These are phyloP conservation scores for Aureobasidium sp. DNA, from an alignment of 2,329 filamentous ascomycete genomes.

Conservation along the genomic window DNA sequence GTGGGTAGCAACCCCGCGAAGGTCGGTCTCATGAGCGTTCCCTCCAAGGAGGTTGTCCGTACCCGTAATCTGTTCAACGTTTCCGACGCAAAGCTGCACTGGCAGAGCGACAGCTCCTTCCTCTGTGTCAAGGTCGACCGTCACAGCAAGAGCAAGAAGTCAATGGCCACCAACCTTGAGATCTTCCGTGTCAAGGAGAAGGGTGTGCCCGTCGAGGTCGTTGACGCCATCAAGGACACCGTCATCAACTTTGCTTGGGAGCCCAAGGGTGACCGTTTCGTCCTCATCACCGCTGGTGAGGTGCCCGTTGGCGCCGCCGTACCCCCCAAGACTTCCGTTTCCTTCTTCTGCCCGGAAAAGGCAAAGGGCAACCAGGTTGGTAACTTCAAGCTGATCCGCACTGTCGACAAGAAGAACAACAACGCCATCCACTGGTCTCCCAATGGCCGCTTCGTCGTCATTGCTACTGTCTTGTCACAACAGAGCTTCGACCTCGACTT, in stretches of 20 bases:
- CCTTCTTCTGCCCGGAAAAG: conserved; percentile 97
- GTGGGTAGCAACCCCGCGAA: conserved; percentile 96
- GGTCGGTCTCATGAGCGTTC: conserved; percentile 92
- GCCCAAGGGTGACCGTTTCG: conserved; percentile 93
- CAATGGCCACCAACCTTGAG: conserved; percentile 89
- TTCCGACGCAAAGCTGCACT: conserved; percentile 94
- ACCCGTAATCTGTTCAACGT: conserved; percentile 98
- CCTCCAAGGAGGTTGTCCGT: conserved; percentile 87
- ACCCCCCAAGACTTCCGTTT: conserved; percentile 85
- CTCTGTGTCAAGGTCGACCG: conserved; percentile 98
- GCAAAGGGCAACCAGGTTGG: conserved; percentile 71
- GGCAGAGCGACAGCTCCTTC: conserved; percentile 91
- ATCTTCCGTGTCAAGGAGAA: conserved; percentile 98
- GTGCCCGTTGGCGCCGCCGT: conserved; percentile 70
- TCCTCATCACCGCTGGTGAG: conserved; percentile 92
- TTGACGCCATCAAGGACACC: conserved; percentile 95
- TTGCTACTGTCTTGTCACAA: conserved; percentile 86
- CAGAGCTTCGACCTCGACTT: conserved; percentile 96
- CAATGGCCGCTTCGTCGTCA: conserved; percentile 86
- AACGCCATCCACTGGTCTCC: conserved; percentile 99
- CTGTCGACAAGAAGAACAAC: conserved; percentile 97
- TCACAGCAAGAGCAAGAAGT: conserved; percentile 99
- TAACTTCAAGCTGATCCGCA: conserved; percentile 94
- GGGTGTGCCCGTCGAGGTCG: conserved; percentile 95
- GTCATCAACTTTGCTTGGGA: conserved; percentile 99